Conservation (phyloP, 108 stramenopile genomes). For the Skeletonema costatum region DNA sequence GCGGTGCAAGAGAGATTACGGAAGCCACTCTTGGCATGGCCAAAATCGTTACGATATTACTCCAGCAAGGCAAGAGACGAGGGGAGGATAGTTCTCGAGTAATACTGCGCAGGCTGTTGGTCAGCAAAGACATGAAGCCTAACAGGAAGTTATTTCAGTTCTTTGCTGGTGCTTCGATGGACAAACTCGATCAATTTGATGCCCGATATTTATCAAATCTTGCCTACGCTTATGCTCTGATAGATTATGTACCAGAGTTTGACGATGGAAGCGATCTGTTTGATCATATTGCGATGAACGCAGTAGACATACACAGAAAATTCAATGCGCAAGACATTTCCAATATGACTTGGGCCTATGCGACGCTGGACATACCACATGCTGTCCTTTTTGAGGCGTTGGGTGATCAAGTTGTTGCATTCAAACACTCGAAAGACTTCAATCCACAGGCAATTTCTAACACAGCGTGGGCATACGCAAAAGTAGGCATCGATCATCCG, state of each 20-base stretch:
- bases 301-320: too few species aligned
- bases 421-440: neutral
- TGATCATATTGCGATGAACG: too few species aligned
- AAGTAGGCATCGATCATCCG: neutral
- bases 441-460: neutral
- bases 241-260: neutral
- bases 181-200: neutral
- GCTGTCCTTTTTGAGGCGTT: neutral
- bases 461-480: constrained; percentile 17
- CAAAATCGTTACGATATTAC: too few species aligned
- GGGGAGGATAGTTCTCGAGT: too few species aligned
- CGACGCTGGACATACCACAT: neutral
- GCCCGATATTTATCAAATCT: constrained; percentile 7
- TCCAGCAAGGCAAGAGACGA: too few species aligned
- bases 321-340: neutral
- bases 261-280: neutral
- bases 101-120: neutral
- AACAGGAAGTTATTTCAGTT: neutral
- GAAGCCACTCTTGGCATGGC: too few species aligned
- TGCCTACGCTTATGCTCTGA: constrained; percentile 8
- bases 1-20: too few species aligned
- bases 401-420: constrained; percentile 5
- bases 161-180: neutral
- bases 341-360: constrained; percentile 19
- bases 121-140: neutral